Conservation (phyloP, 768 basidiomycete species). For the Candolleomyces eurysporus region DNA sequence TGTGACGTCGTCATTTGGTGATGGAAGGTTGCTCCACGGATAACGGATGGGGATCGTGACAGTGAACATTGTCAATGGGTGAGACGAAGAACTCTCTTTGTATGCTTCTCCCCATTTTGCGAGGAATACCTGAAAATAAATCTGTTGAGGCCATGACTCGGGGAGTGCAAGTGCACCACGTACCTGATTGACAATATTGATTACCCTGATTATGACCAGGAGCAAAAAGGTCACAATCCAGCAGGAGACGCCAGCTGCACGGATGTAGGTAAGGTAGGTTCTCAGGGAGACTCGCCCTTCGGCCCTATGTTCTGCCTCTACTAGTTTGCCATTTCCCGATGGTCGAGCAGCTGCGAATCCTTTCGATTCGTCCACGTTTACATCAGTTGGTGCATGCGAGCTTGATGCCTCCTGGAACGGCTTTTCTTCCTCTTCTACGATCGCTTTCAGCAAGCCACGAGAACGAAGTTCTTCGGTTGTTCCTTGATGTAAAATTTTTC, state of each 20-base stretch:
- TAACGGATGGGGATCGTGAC: slow-evolving; percentile 20
- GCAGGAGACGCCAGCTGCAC: slow-evolving; percentile 53
- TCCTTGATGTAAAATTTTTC: slow-evolving; percentile 49
- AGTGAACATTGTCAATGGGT: slow-evolving; percentile 15
- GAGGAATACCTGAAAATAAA: slow-evolving; percentile 50
- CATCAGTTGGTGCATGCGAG: slow-evolving; percentile 4
- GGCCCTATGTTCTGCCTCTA: slow-evolving; percentile 63
- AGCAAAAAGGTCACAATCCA: slow-evolving; percentile 55
- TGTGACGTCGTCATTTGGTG: slow-evolving; percentile 55
- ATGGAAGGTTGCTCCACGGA: slow-evolving; percentile 52
- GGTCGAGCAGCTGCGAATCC: slow-evolving; percentile 7
- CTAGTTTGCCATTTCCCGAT: slow-evolving; percentile 45
- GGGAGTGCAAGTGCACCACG: slow-evolving; percentile 4
- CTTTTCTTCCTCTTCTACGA: slow-evolving; percentile 48
- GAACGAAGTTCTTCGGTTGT: slow-evolving; percentile 45
- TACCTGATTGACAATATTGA: slow-evolving; percentile 61
- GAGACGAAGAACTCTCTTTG: slow-evolving; percentile 19
- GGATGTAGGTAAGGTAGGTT: slow-evolving; percentile 64
- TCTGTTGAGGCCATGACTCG: background rate
- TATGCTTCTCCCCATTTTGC: slow-evolving; percentile 73
- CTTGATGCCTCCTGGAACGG: slow-evolving; percentile 24
- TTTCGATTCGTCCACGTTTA: slow-evolving; percentile 15
- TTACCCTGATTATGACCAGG: slow-evolving; percentile 51
- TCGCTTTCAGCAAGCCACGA: slow-evolving; percentile 39
- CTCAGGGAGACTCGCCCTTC: slow-evolving; percentile 59